Percentiles rank a stretch among this genome's conserved stretches.
These are phyloP conservation scores for Acorus gramineus DNA, from an alignment of 106 monocot genomes.

Conservation along the genomic window DNA sequence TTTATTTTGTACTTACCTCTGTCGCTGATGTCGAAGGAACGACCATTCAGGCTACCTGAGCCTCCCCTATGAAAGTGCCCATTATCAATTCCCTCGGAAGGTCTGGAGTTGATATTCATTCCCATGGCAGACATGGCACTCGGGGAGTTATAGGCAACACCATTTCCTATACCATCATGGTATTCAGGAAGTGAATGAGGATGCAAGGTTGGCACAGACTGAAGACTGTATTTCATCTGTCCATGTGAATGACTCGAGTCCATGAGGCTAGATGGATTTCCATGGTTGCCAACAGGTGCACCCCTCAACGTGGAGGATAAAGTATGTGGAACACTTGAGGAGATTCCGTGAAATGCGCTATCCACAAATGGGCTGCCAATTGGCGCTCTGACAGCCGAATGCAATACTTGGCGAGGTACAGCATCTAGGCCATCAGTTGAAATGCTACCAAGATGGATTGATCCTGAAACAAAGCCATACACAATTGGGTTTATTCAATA, in stretches of 20 bases:
- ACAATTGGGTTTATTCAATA: no score
- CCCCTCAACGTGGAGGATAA: constrained; percentile 34
- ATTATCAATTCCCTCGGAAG: constrained; percentile 33
- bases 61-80: constrained; percentile 31
- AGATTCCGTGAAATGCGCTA: constrained; percentile 19
- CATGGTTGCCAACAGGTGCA: constrained; percentile 22
- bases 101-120: constrained; percentile 37
- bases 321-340: constrained; percentile 33
- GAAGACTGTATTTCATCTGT: constrained; percentile 49
- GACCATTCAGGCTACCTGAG: constrained; percentile 32
- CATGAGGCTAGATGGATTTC: constrained; percentile 17
- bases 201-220: constrained; percentile 30
- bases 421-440: constrained; percentile 29
- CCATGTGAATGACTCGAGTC: constrained; percentile 48
- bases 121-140: constrained; percentile 33
- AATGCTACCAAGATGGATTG: constrained; percentile 22
- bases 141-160: constrained; percentile 33
- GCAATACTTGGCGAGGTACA: constrained; percentile 27
- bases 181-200: constrained; percentile 72
- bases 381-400: constrained; percentile 28
- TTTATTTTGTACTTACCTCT: constrained; percentile 22
- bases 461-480: constrained; percentile 15
- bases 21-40: constrained; percentile 40
- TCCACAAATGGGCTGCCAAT: constrained; percentile 28
- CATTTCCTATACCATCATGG: constrained; percentile 31